A percentile compares a stretch with the other conserved stretches of the same genome.
Evolutionary conservation across 2,329 filamentous ascomycete genomes (phyloP).

Genomic region (Passalora sequoiae): DNA sequence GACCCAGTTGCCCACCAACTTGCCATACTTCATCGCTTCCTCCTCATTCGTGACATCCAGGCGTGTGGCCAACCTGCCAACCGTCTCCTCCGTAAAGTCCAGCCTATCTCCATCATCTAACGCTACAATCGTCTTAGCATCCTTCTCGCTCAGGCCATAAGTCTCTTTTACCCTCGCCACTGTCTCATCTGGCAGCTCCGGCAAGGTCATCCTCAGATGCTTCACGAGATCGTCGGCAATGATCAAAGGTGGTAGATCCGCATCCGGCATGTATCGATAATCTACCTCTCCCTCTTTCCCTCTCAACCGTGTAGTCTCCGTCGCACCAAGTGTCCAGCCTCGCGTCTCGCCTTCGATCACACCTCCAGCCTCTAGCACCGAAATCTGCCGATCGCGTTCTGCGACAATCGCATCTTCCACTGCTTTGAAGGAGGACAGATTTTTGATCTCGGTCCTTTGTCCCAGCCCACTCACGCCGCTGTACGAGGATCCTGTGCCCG

Average conservation of each 20-base stretch:
- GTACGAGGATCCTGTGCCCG: constrained; percentile 44
- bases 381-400: constrained; percentile 84
- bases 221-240: constrained; percentile 66
- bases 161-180: constrained; percentile 50
- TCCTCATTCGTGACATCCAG: constrained; percentile 23
- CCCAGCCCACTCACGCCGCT: constrained; percentile 62
- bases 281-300: constrained; percentile 97
- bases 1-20: constrained; percentile 56
- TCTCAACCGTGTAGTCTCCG: constrained; percentile 72
- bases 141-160: constrained; percentile 72
- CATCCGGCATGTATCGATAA: constrained; percentile 97
- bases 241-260: constrained; percentile 75
- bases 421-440: constrained; percentile 87
- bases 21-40: constrained; percentile 37
- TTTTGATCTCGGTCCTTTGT: constrained; percentile 94
- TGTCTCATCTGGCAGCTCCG: constrained; percentile 62
- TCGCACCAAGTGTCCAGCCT: constrained; percentile 83
- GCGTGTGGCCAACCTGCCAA: constrained; percentile 44
- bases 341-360: constrained; percentile 78
- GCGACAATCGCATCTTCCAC: constrained; percentile 92
- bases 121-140: constrained; percentile 72
- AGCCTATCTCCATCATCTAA: constrained; percentile 73
- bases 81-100: constrained; percentile 72
- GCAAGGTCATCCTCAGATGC: constrained; percentile 59
- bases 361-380: constrained; percentile 69